These are phyloP conservation scores for Yamadazyma phyllophila DNA, from an alignment of 805 yeast genomes.

Conservation along the genomic window DNA sequence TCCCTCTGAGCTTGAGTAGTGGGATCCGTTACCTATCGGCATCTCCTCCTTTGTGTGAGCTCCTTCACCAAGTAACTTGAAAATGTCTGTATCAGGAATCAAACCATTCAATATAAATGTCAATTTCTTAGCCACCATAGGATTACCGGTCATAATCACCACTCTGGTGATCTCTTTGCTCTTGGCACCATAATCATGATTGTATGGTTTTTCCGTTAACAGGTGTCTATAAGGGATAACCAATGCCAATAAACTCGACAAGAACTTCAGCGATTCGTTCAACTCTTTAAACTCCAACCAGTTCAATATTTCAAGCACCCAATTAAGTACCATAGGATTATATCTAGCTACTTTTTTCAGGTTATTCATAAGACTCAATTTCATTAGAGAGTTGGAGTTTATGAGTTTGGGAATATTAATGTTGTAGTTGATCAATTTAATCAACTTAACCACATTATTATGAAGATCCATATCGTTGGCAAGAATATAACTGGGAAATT, in stretches of 20 bases:
- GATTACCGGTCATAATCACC: conserved; percentile 58
- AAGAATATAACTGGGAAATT: conserved; percentile 36
- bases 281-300: conserved; percentile 56
- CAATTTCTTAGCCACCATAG: conserved; percentile 58
- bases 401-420: conserved; percentile 48
- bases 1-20: neutral
- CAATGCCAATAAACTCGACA: conserved; percentile 48
- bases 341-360: conserved; percentile 12
- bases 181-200: conserved; percentile 17
- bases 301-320: conserved; percentile 51
- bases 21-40: neutral
- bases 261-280: conserved; percentile 30
- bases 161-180: conserved; percentile 43
- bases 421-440: conserved; percentile 37
- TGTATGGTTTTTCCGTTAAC: conserved; percentile 33
- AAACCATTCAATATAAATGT: conserved; percentile 53
- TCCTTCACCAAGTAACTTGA: conserved; percentile 1
- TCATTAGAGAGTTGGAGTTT: conserved; percentile 37
- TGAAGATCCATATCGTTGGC: conserved; percentile 46
- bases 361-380: conserved; percentile 17
- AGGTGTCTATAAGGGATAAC: conserved; percentile 39
- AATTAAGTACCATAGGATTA: conserved; percentile 41
- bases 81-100: conserved; percentile 35
- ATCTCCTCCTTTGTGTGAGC: neutral
- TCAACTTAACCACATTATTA: conserved; percentile 32